phyloP scores from a whole-genome alignment of 2,329 filamentous ascomycete species.

The Knufia petricola region DNA sequence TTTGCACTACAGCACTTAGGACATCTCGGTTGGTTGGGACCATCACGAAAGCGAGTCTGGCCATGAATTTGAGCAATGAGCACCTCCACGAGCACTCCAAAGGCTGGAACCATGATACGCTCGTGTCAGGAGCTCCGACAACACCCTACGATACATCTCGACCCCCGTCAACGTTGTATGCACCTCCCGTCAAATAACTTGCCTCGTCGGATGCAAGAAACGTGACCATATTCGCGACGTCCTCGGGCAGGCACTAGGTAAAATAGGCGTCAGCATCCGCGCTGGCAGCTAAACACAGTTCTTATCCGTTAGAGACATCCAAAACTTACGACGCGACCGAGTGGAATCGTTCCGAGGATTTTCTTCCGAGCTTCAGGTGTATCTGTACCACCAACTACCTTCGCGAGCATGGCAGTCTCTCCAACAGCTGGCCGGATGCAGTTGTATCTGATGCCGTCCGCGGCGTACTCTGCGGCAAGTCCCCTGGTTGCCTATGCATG shows the following conservation, averaged over 20 bases:
- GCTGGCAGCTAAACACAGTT: conserved; percentile 2
- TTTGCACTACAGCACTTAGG: no score
- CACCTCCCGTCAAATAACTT: conserved; percentile 21
- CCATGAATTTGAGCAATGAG: no score
- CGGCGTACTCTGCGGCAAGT: conserved; percentile 16
- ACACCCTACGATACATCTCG: conserved; percentile 13
- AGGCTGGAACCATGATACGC: no score
- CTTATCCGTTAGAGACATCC: background rate
- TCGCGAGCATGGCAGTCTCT: conserved; percentile 15
- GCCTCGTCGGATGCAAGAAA: conserved; percentile 22
- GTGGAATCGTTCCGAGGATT: conserved; percentile 10
- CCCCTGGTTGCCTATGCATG: conserved; percentile 13
- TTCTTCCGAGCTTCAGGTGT: conserved; percentile 12
- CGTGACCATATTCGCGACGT: conserved; percentile 24
- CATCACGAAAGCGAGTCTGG: no score
- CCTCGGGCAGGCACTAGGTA: conserved; percentile 19
- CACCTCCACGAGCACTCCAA: no score
- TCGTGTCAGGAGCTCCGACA: no score
- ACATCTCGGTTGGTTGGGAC: no score
- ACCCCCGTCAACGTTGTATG: conserved; percentile 23
- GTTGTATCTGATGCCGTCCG: conserved; percentile 15
- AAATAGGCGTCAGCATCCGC: conserved; percentile 14
- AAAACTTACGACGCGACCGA: conserved; percentile 5
- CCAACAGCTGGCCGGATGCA: conserved; percentile 17
- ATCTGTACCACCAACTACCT: conserved; percentile 12